Percentiles rank a stretch among this genome's conserved stretches.
Evolutionary conservation across 805 yeast genomes (phyloP).

Genomic region (Hagleromyces aurorensis): DNA sequence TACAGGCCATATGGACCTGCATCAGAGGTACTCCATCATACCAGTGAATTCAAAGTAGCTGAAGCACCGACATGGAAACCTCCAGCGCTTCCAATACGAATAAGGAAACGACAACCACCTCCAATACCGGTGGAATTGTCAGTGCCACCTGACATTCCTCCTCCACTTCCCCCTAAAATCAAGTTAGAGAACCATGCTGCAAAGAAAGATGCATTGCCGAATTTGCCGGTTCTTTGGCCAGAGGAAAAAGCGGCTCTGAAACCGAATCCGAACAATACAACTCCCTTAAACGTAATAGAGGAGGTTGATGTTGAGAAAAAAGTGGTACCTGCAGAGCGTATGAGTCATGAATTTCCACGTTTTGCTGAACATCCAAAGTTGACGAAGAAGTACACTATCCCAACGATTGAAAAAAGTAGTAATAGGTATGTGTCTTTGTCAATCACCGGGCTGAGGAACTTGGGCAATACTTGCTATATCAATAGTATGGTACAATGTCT

Average conservation of each 20-base stretch:
- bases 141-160: conserved; percentile 8
- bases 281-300: no score
- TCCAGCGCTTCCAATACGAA: conserved; percentile 21
- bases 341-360: no score
- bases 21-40: conserved; percentile 1
- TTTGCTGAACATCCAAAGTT: conserved; percentile 3
- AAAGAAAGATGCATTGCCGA: not conserved
- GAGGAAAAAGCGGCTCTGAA: conserved; percentile 1
- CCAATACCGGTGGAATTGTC: conserved; percentile 27
- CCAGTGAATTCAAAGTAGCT: conserved; percentile 2
- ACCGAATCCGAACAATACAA: no score
- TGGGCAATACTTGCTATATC: conserved; percentile 70
- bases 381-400: conserved; percentile 22
- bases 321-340: no score
- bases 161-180: conserved; percentile 10
- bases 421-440: conserved; percentile 37
- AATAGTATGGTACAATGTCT: conserved; percentile 67
- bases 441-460: conserved; percentile 56
- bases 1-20: conserved; percentile 9
- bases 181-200: not conserved
- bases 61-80: conserved; percentile 17
- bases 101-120: conserved; percentile 23
- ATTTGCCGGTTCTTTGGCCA: not conserved
- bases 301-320: no score
- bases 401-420: conserved; percentile 33